Percentiles rank a stretch among this genome's conserved stretches.
These are phyloP conservation scores for Suhomyces terraborum DNA, from an alignment of 1,139 yeast species.

Conservation along the genomic window DNA sequence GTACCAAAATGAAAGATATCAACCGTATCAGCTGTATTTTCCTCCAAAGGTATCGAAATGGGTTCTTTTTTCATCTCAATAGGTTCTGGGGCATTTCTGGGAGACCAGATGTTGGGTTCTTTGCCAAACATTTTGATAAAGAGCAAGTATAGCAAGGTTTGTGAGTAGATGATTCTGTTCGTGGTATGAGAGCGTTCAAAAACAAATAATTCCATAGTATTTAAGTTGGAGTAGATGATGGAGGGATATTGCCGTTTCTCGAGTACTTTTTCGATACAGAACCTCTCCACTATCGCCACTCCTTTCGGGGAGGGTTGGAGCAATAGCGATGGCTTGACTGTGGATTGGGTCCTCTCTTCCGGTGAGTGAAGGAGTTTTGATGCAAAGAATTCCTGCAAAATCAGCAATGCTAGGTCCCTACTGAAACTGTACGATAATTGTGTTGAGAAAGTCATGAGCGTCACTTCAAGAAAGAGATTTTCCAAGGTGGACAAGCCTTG, in stretches of 20 bases:
- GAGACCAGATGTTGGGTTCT: conserved; percentile 68
- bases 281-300: conserved; percentile 63
- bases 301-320: conserved; percentile 95
- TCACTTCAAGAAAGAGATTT: conserved; percentile 49
- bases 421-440: conserved; percentile 62
- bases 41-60: neutral
- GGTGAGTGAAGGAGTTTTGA: conserved; percentile 80
- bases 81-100: conserved; percentile 42
- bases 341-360: conserved; percentile 63
- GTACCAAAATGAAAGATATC: neutral
- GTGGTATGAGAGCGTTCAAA: conserved; percentile 67
- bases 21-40: neutral
- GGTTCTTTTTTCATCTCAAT: neutral
- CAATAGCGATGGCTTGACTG: conserved; percentile 40
- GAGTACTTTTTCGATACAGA: conserved; percentile 60
- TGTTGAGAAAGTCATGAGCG: conserved; percentile 53
- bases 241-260: conserved; percentile 38
- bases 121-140: conserved; percentile 68
- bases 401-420: conserved; percentile 49
- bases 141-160: conserved; percentile 62
- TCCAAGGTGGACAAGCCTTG: conserved; percentile 57
- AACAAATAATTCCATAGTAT: conserved; percentile 68
- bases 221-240: conserved; percentile 56
- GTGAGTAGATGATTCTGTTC: conserved; percentile 67
- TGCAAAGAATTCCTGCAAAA: conserved; percentile 58